These are phyloP conservation scores for Cenchrus americanus DNA, from an alignment of 176 grass and related monocot species.

Conservation along the genomic window DNA sequence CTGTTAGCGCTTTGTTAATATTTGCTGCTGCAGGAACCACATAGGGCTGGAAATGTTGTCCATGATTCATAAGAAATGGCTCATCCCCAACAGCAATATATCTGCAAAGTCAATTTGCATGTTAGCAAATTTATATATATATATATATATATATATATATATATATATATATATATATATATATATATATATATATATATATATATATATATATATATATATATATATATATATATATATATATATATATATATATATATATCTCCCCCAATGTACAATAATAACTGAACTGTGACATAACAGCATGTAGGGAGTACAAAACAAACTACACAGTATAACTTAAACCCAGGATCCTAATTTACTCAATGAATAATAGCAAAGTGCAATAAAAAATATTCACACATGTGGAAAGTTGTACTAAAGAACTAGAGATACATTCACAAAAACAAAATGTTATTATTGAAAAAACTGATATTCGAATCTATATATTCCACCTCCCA, in stretches of 20 bases:
- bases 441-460: background rate
- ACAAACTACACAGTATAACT: slow-evolving; percentile 6
- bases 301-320: background rate
- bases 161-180: background rate
- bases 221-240: background rate
- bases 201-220: background rate
- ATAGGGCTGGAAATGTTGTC: slow-evolving; percentile 65
- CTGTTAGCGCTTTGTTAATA: slow-evolving; percentile 68
- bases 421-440: background rate
- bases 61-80: slow-evolving; percentile 73
- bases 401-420: background rate
- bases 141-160: background rate
- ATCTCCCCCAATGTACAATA: background rate
- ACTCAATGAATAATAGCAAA: background rate
- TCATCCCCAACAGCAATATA: slow-evolving; percentile 88
- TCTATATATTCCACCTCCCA: background rate
- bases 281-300: background rate
- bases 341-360: background rate
- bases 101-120: slow-evolving; percentile 51
- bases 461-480: background rate
- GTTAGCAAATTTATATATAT: slow-evolving; percentile 5
- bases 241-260: background rate
- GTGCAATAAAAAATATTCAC: slow-evolving; percentile 1
- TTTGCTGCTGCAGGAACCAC: slow-evolving; percentile 75
- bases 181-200: background rate